A percentile compares a stretch with the other conserved stretches of the same genome.
Evolutionary conservation across 768 basidiomycete species (phyloP).

Genomic region (Panus rudis): DNA sequence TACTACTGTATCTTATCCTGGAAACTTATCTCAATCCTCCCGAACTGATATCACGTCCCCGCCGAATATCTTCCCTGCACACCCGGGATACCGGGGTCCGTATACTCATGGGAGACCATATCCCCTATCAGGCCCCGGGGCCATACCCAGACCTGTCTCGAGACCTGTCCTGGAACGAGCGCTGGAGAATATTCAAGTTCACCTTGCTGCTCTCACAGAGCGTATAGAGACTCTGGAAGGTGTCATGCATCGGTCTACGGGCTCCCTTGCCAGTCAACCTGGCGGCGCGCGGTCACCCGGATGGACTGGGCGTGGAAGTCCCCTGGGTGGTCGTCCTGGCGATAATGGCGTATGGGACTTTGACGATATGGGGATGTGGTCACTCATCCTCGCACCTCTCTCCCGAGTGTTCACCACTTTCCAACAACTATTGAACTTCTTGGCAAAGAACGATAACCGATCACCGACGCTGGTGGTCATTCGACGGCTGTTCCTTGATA

Average conservation of each 20-base stretch:
- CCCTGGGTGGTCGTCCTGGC: constrained; percentile 5
- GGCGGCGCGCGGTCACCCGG: constrained; percentile 16
- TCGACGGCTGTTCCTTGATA: constrained; percentile 68
- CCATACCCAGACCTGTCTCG: constrained; percentile 38
- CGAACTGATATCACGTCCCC: constrained; percentile 6
- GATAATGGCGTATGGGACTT: constrained; percentile 31
- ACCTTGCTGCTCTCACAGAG: constrained; percentile 76
- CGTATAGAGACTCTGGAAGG: constrained; percentile 54
- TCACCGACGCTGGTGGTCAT: constrained; percentile 64
- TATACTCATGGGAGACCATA: constrained; percentile 11
- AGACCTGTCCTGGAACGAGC: constrained; percentile 61
- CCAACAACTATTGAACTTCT: constrained; percentile 47
- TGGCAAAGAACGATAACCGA: constrained; percentile 50
- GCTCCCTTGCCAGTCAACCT: constrained; percentile 30
- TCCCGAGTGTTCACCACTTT: constrained; percentile 42
- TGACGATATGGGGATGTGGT: constrained; percentile 84
- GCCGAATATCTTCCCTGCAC: constrained; percentile 8
- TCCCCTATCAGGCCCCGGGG: constrained; percentile 5
- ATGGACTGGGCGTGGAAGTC: constrained; percentile 11
- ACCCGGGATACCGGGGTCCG: constrained; percentile 16
- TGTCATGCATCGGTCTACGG: constrained; percentile 14
- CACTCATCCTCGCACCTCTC: constrained; percentile 60
- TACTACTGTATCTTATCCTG: constrained; percentile 13
- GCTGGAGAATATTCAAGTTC: constrained; percentile 73
- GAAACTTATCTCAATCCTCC: constrained; percentile 11